phyloP scores from a whole-genome alignment of 345 rosid genomes.

The Eucalyptus camaldulensis region DNA sequence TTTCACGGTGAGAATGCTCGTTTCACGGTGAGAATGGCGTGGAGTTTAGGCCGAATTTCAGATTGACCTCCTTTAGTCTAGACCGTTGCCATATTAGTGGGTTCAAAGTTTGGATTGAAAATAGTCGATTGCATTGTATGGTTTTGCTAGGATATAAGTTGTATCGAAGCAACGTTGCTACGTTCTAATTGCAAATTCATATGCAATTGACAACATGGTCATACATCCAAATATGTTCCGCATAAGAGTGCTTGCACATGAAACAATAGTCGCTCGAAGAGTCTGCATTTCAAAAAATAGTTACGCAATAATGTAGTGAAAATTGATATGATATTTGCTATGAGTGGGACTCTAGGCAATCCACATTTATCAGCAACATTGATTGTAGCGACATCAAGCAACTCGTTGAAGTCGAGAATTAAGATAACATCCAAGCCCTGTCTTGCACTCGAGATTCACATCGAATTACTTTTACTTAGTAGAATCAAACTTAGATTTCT shows the following conservation, averaged over 20 bases:
- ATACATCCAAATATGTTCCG: neutral
- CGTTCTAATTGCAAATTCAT: neutral
- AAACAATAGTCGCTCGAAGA: neutral
- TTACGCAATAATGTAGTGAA: neutral
- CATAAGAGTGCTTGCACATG: fast-evolving
- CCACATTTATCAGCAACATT: neutral
- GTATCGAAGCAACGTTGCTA: neutral
- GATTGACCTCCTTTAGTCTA: neutral
- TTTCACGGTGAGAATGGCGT: neutral
- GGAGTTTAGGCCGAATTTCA: neutral
- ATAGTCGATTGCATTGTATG: neutral
- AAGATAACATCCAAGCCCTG: neutral
- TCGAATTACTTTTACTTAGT: neutral
- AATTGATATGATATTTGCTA: neutral
- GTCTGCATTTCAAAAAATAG: neutral
- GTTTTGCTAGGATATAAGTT: neutral
- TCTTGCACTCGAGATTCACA: neutral
- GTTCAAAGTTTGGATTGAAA: neutral
- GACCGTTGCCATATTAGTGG: neutral
- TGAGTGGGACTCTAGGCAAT: neutral
- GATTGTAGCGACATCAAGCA: neutral
- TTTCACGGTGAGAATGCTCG: neutral
- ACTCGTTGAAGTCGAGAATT: neutral
- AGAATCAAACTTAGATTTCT: neutral
- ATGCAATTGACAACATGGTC: neutral